phyloP scores from a whole-genome alignment of 2,329 filamentous ascomycete genomes.

The Xylariaceae sp. region DNA sequence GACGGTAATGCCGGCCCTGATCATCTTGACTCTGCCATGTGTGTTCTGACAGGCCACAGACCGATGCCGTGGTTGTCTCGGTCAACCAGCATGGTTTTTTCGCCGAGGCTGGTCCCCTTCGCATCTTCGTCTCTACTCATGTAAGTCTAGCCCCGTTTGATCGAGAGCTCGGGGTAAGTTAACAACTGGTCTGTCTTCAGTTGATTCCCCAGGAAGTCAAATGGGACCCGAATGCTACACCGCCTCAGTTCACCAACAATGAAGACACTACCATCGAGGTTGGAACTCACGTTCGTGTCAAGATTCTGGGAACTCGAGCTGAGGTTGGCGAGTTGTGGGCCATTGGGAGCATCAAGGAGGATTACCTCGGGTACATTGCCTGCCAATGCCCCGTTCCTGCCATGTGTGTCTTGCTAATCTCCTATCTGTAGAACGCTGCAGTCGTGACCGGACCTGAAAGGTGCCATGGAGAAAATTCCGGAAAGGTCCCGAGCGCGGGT shows the following conservation, averaged over 20 bases:
- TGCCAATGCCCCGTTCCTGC: neutral
- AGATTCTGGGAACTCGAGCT: conserved; percentile 87
- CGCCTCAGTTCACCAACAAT: conserved; percentile 94
- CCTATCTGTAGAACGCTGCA: conserved; percentile 18
- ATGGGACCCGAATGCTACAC: conserved; percentile 91
- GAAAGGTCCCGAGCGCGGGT: neutral
- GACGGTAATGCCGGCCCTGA: conserved; percentile 62
- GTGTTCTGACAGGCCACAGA: conserved; percentile 42
- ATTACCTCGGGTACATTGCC: conserved; percentile 54
- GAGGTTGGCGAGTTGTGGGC: conserved; percentile 95
- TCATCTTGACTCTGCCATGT: conserved; percentile 7
- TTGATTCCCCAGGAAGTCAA: conserved; percentile 88
- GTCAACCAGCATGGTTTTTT: conserved; percentile 93
- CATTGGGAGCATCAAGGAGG: conserved; percentile 92
- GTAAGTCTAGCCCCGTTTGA: conserved; percentile 38
- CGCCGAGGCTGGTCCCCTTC: conserved; percentile 69
- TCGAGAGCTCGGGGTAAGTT: conserved; percentile 11
- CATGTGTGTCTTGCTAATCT: neutral
- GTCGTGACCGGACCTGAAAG: conserved; percentile 11
- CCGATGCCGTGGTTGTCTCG: conserved; percentile 87
- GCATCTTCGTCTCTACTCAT: conserved; percentile 73
- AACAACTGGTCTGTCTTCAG: conserved; percentile 39
- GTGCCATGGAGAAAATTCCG: too few species aligned
- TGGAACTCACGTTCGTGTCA: conserved; percentile 85
- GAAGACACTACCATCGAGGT: conserved; percentile 91